Conservation (phyloP, 805 yeast genomes). For the Metschnikowia continentalis region DNA sequence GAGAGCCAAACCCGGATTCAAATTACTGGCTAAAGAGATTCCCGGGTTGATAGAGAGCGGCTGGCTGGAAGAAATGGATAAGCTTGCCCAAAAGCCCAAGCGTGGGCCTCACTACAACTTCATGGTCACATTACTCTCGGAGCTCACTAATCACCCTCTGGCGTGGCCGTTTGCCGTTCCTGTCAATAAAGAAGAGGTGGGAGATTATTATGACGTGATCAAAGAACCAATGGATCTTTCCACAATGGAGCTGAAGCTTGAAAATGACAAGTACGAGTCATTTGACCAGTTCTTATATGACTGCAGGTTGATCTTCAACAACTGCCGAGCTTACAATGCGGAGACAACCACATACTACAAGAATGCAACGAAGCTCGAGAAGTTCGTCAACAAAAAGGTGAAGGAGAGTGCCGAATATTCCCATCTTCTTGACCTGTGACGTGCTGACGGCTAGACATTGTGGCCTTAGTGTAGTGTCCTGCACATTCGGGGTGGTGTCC, state of each 20-base stretch:
- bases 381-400: conserved; percentile 74
- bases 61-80: conserved; percentile 98
- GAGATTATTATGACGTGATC: conserved; percentile 92
- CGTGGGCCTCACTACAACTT: conserved; percentile 91
- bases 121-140: conserved; percentile 84
- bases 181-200: conserved; percentile 89
- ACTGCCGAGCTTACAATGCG: conserved; percentile 89
- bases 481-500: not conserved
- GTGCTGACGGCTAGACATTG: not conserved
- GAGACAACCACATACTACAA: conserved; percentile 94
- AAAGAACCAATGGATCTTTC: conserved; percentile 97
- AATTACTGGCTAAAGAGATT: conserved; percentile 46
- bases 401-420: conserved; percentile 92
- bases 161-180: conserved; percentile 98
- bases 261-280: conserved; percentile 83
- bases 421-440: conserved; percentile 55
- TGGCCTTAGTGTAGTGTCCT: not conserved
- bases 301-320: conserved; percentile 77
- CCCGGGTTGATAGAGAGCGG: conserved; percentile 94
- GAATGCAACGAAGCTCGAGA: conserved; percentile 91
- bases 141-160: conserved; percentile 89
- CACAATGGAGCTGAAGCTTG: conserved; percentile 91
- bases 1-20: conserved; percentile 49
- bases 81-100: conserved; percentile 89
- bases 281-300: conserved; percentile 92